Conservation (phyloP, 192 early-diverging fungal genomes). For the Backusella parvicylindrica region DNA sequence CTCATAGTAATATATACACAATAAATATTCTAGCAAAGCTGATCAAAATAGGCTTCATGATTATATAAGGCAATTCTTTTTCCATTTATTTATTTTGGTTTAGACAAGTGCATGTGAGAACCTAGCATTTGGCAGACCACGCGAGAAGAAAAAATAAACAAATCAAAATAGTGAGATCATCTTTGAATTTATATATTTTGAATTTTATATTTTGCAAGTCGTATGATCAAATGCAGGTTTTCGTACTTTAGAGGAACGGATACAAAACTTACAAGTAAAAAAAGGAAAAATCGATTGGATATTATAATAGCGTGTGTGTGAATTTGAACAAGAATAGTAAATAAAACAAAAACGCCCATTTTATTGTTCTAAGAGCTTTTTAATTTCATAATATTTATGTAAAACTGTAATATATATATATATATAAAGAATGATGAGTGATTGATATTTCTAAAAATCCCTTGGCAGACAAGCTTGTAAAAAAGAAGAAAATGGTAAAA, state of each 20-base stretch:
- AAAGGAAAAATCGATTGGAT: neutral
- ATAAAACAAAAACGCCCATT: neutral
- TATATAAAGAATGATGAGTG: neutral
- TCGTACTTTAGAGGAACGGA: neutral
- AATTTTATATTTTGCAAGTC: neutral
- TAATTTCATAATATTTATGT: neutral
- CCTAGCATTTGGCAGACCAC: neutral
- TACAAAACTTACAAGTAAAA: neutral
- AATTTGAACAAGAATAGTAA: neutral
- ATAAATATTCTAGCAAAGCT: neutral
- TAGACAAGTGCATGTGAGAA: neutral
- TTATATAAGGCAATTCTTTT: neutral
- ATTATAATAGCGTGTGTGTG: neutral
- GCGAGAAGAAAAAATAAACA: neutral
- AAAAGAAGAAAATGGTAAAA: neutral
- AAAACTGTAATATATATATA: neutral
- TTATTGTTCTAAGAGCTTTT: neutral
- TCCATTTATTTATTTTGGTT: neutral
- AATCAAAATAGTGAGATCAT: neutral
- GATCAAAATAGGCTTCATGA: neutral
- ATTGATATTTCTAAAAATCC: neutral
- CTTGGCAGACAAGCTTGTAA: neutral
- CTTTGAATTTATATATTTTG: neutral
- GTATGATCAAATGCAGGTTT: neutral
- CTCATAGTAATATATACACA: neutral